A percentile compares a stretch with the other conserved stretches of the same genome.
These are phyloP conservation scores for Candida tetrigidarum DNA, from an alignment of 1,139 yeast species.

Conservation along the genomic window DNA sequence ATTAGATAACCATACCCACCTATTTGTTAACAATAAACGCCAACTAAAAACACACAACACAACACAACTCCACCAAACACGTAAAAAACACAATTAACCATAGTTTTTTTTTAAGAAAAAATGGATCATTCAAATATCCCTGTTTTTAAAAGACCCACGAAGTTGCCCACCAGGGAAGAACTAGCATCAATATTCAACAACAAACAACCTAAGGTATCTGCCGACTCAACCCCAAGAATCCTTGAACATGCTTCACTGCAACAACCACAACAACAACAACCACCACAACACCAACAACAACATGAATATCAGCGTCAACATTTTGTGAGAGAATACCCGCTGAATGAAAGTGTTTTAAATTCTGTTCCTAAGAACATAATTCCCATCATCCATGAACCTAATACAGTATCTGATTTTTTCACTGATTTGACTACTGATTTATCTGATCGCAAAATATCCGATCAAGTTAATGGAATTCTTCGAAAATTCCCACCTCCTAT, in stretches of 20 bases:
- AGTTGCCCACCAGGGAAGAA: constrained; percentile 18
- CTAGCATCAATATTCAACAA: constrained; percentile 18
- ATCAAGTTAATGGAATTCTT: constrained; percentile 32
- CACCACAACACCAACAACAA: too few relatives aligned
- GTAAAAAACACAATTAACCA: neutral
- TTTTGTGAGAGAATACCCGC: constrained; percentile 1
- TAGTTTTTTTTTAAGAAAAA: neutral
- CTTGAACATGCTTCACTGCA: too few relatives aligned
- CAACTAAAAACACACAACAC: too few relatives aligned
- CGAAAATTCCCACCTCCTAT: constrained; percentile 47
- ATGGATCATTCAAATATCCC: constrained; percentile 17
- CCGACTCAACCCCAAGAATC: constrained; percentile 14
- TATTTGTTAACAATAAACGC: too few relatives aligned
- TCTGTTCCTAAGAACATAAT: constrained; percentile 41
- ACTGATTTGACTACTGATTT: constrained; percentile 33
- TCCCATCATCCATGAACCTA: constrained; percentile 42
- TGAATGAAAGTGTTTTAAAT: constrained; percentile 23
- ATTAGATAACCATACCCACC: neutral
- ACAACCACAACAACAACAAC: constrained; percentile 1
- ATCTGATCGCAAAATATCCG: constrained; percentile 19
- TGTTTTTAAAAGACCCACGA: constrained; percentile 17
- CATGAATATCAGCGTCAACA: constrained; percentile 17
- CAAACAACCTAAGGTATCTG: constrained; percentile 16
- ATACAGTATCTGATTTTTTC: constrained; percentile 36
- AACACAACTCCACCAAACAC: neutral